phyloP scores from a whole-genome alignment of 1,284 basidiomycete genomes.

The Stereum hirsutum region DNA sequence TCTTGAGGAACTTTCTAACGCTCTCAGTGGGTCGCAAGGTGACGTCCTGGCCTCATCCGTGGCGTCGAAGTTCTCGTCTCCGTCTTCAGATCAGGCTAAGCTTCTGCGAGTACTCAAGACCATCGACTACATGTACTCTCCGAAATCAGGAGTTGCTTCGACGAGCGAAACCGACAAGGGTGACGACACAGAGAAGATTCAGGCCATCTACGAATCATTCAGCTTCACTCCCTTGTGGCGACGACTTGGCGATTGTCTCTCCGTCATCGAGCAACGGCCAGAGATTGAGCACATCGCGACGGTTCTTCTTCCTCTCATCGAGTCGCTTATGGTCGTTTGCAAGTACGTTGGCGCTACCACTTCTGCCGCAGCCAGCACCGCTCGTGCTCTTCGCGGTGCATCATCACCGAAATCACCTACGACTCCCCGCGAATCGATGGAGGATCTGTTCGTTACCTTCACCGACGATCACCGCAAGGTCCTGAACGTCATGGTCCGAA shows the following conservation, averaged over 20 bases:
- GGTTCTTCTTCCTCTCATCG: slow-evolving; percentile 85
- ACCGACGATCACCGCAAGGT: slow-evolving; percentile 94
- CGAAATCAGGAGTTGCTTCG: slow-evolving; percentile 38
- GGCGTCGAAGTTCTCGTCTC: slow-evolving; percentile 83
- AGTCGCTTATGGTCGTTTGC: slow-evolving; percentile 97
- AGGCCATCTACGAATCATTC: slow-evolving; percentile 83
- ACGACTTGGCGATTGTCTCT: slow-evolving; percentile 78
- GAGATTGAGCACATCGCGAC: slow-evolving; percentile 85
- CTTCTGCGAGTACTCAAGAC: slow-evolving; percentile 89
- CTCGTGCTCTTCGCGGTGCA: slow-evolving; percentile 44
- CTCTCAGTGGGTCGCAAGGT: slow-evolving; percentile 46
- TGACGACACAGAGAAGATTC: slow-evolving; percentile 69
- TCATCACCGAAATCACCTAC: slow-evolving; percentile 60
- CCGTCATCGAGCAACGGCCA: slow-evolving; percentile 70
- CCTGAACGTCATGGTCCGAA: slow-evolving; percentile 95
- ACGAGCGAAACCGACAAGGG: slow-evolving; percentile 24
- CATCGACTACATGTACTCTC: slow-evolving; percentile 90
- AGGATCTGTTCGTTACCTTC: slow-evolving; percentile 89
- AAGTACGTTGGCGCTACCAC: slow-evolving; percentile 78
- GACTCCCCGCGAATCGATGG: slow-evolving; percentile 63
- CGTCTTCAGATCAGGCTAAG: slow-evolving; percentile 90
- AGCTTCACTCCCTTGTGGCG: slow-evolving; percentile 82
- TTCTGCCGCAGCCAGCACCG: slow-evolving; percentile 25
- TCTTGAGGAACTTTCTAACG: slow-evolving; percentile 64
- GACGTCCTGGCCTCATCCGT: slow-evolving; percentile 58